Evolutionary conservation across 805 yeast genomes (phyloP).

Genomic region (Metschnikowia gelsemii): DNA sequence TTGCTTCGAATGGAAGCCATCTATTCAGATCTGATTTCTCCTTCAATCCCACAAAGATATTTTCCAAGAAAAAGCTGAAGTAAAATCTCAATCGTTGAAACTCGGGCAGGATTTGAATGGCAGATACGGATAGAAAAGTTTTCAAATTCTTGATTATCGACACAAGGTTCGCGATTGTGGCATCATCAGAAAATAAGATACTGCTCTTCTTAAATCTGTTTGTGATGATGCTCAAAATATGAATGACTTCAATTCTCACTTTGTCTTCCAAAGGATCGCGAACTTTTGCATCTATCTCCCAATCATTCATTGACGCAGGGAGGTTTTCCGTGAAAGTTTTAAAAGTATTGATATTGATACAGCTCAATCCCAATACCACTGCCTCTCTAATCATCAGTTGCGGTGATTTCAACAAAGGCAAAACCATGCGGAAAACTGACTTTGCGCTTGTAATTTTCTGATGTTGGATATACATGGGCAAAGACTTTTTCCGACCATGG

Average conservation of each 20-base stretch:
- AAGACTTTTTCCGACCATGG: slow-evolving; percentile 74
- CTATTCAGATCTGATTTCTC: slow-evolving; percentile 38
- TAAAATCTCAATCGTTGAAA: slow-evolving; percentile 78
- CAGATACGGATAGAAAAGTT: slow-evolving; percentile 52
- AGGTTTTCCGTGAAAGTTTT: slow-evolving; percentile 75
- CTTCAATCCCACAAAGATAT: slow-evolving; percentile 58
- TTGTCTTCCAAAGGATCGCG: slow-evolving; percentile 40
- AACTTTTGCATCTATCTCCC: slow-evolving; percentile 39
- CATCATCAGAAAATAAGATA: slow-evolving; percentile 57
- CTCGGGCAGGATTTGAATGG: slow-evolving; percentile 62
- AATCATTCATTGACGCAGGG: slow-evolving; percentile 54
- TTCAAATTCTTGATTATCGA: slow-evolving; percentile 62
- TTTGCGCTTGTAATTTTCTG: slow-evolving; percentile 91
- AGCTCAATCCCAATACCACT: slow-evolving; percentile 82
- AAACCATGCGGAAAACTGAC: slow-evolving; percentile 81
- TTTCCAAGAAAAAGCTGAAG: slow-evolving; percentile 79
- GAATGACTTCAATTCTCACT: slow-evolving; percentile 73
- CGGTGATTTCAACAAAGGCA: slow-evolving; percentile 73
- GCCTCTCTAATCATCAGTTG: slow-evolving; percentile 78
- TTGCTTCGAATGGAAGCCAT: slow-evolving; percentile 83
- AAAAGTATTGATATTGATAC: slow-evolving; percentile 87
- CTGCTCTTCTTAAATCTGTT: slow-evolving; percentile 54
- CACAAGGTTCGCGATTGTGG: slow-evolving; percentile 65
- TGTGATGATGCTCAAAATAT: slow-evolving; percentile 68
- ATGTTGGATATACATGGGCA: slow-evolving; percentile 81